Conservation (phyloP, 495 filamentous ascomycete species). For the Chlorociboria aeruginascens region DNA sequence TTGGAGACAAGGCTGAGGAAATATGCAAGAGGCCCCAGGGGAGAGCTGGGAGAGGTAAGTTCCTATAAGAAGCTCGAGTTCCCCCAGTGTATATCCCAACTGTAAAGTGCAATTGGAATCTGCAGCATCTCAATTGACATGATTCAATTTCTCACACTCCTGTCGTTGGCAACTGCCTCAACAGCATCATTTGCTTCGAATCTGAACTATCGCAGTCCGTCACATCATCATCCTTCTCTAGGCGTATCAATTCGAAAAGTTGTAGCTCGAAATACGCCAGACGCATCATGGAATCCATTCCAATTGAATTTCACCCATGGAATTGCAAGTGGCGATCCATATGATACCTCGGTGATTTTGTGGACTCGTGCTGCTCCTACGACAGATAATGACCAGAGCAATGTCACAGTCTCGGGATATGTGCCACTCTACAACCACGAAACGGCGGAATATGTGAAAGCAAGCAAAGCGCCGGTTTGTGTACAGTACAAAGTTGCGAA, state of each 20-base stretch:
- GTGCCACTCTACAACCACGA: conserved; percentile 32
- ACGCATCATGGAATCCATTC: conserved; percentile 31
- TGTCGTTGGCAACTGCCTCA: conserved; percentile 4
- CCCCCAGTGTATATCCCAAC: background rate
- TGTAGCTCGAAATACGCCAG: conserved; percentile 23
- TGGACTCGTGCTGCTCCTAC: conserved; percentile 56
- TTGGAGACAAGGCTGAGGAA: too few species aligned
- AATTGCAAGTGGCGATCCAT: conserved; percentile 60
- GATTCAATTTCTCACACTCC: conserved; percentile 3
- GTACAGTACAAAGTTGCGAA: conserved; percentile 24
- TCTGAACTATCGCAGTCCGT: conserved; percentile 48
- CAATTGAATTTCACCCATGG: conserved; percentile 49
- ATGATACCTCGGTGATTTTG: conserved; percentile 48
- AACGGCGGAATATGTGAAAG: conserved; percentile 35
- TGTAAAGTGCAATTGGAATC: background rate
- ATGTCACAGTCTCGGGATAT: conserved; percentile 39
- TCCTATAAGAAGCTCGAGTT: too few species aligned
- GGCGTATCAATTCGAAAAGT: conserved; percentile 40
- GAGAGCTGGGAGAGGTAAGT: too few species aligned
- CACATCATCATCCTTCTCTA: conserved; percentile 41
- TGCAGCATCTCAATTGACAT: background rate
- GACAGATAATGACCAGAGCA: conserved; percentile 38
- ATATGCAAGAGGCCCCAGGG: too few species aligned
- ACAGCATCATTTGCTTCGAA: conserved; percentile 24
- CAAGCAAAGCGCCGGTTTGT: conserved; percentile 46